phyloP scores from a whole-genome alignment of 225 moss, liverwort and hornwort species.

The Sphagnum contortum region DNA sequence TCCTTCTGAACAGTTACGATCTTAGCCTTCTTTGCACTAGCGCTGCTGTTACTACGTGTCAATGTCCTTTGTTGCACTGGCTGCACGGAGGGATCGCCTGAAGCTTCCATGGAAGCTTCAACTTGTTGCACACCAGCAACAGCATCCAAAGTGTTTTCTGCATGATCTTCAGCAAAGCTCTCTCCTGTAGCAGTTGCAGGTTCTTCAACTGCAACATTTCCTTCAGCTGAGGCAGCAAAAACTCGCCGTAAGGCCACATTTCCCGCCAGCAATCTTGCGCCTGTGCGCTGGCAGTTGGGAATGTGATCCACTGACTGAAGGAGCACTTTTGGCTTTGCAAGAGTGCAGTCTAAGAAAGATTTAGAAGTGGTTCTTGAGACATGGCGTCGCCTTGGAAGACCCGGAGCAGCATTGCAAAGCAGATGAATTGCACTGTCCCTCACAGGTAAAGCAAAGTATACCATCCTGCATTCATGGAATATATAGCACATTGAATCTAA shows the following conservation, averaged over 20 bases:
- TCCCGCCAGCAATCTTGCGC: slow-evolving; percentile 3
- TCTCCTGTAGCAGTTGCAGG: slow-evolving; percentile 9
- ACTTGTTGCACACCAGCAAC: background rate
- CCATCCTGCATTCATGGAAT: slow-evolving; percentile 24
- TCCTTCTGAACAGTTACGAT: slow-evolving; percentile 42
- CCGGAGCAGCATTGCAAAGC: slow-evolving; percentile 28
- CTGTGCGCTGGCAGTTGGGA: background rate
- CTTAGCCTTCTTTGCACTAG: slow-evolving; percentile 9
- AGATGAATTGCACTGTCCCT: slow-evolving; percentile 37
- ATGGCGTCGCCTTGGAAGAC: slow-evolving; percentile 18
- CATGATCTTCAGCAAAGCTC: background rate
- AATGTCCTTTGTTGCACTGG: no score
- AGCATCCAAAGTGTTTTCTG: background rate
- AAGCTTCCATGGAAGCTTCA: no score
- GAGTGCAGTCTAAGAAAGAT: background rate
- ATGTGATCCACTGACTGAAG: slow-evolving; percentile 5
- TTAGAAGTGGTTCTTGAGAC: slow-evolving; percentile 10
- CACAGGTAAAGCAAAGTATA: slow-evolving; percentile 48
- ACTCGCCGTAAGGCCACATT: slow-evolving; percentile 5
- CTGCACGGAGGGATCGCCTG: no score
- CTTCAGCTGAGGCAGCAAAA: slow-evolving; percentile 25
- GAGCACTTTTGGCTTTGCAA: slow-evolving; percentile 10
- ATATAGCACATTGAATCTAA: no score
- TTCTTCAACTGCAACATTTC: slow-evolving; percentile 46
- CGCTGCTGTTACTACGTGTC: no score